phyloP scores from a whole-genome alignment of 768 basidiomycete genomes.

The Suillus bovinus region DNA sequence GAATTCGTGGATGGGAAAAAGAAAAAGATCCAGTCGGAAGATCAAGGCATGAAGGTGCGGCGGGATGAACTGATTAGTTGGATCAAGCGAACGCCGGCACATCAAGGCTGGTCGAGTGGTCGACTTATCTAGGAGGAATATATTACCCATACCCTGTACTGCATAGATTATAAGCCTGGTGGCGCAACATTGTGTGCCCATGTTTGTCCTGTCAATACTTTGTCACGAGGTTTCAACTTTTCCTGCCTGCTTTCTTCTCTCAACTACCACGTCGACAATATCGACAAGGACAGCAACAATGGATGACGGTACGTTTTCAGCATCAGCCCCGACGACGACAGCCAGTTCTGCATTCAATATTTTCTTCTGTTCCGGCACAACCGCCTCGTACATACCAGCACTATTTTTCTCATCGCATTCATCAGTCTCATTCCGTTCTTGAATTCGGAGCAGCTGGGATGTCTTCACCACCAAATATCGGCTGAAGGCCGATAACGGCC shows the following conservation, averaged over 20 bases:
- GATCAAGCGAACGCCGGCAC: constrained; percentile 47
- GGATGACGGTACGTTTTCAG: constrained; percentile 82
- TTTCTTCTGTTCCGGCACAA: constrained; percentile 38
- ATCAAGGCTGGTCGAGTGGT: constrained; percentile 33
- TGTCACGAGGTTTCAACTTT: constrained; percentile 9
- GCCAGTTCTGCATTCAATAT: constrained; percentile 48
- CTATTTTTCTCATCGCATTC: constrained; percentile 25
- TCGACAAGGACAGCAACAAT: constrained; percentile 39
- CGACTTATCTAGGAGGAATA: constrained; percentile 23
- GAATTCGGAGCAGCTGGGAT: constrained; percentile 6
- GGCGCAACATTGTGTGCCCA: constrained; percentile 7
- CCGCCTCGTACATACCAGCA: constrained; percentile 33
- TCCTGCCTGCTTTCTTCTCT: constrained; percentile 16
- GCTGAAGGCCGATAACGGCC: constrained; percentile 33
- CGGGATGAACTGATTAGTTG: constrained; percentile 62
- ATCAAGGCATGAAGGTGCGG: constrained; percentile 67
- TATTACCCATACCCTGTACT: not conserved
- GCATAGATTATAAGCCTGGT: constrained; percentile 10
- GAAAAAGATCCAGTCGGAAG: constrained; percentile 54
- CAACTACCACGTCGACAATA: constrained; percentile 23
- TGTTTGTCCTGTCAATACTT: constrained; percentile 10
- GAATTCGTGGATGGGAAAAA: constrained; percentile 73
- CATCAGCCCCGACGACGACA: constrained; percentile 69
- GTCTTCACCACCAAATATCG: constrained; percentile 10
- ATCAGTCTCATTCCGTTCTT: not conserved